These are phyloP conservation scores for Lyophyllum atratum DNA, from an alignment of 768 basidiomycete genomes.

Conservation along the genomic window DNA sequence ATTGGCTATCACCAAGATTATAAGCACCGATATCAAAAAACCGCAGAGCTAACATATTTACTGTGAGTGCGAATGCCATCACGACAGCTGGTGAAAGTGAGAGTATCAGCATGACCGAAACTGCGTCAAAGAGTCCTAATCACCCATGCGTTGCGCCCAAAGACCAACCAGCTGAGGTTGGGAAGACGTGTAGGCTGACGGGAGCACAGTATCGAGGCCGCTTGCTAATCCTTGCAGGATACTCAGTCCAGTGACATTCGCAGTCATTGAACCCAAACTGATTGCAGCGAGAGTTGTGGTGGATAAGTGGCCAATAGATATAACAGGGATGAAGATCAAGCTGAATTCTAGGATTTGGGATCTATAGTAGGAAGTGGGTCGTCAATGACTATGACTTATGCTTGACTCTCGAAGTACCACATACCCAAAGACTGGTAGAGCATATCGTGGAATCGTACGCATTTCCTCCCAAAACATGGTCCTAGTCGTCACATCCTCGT, in stretches of 20 bases:
- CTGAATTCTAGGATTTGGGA: slow-evolving; percentile 85
- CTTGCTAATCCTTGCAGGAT: slow-evolving; percentile 81
- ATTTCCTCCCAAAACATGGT: slow-evolving; percentile 17
- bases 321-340: slow-evolving; percentile 77
- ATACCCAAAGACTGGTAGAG: slow-evolving; percentile 13
- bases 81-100: slow-evolving; percentile 50
- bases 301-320: slow-evolving; percentile 88
- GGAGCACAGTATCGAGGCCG: slow-evolving; percentile 90
- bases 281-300: slow-evolving; percentile 86
- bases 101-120: neutral
- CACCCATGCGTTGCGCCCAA: slow-evolving; percentile 88
- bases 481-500: neutral
- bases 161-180: slow-evolving; percentile 89
- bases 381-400: neutral
- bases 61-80: slow-evolving; percentile 55
- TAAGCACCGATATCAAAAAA: slow-evolving; percentile 19
- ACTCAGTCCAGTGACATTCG: slow-evolving; percentile 72
- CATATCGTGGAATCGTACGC: slow-evolving; percentile 4
- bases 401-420: neutral
- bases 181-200: slow-evolving; percentile 90
- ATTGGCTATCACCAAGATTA: slow-evolving; percentile 47
- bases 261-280: slow-evolving; percentile 72
- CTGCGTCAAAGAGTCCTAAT: slow-evolving; percentile 23
- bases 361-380: slow-evolving; percentile 37
- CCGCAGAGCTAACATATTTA: slow-evolving; percentile 30